phyloP scores from a whole-genome alignment of 106 monocot species.

The Cymbidium sinense region DNA sequence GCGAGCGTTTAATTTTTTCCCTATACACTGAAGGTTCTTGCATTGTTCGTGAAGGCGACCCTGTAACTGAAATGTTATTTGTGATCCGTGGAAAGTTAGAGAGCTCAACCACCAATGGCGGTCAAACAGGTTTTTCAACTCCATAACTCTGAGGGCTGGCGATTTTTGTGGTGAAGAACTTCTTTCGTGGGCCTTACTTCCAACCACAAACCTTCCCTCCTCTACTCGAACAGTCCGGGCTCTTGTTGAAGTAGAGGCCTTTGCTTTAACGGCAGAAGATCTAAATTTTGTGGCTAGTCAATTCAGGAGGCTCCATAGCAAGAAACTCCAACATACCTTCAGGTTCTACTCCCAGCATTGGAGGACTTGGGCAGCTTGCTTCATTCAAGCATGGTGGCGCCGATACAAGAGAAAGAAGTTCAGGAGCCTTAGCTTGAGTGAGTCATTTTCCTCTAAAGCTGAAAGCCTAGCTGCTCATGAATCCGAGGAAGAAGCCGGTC shows the following conservation, averaged over 20 bases:
- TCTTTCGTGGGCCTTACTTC: constrained; percentile 72
- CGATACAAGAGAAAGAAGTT: constrained; percentile 55
- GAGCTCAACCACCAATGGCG: constrained; percentile 81
- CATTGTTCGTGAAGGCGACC: constrained; percentile 79
- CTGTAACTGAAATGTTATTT: constrained; percentile 85
- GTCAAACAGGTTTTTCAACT: constrained; percentile 77
- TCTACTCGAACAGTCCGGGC: constrained; percentile 69
- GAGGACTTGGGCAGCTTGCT: constrained; percentile 82
- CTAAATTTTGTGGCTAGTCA: constrained; percentile 84
- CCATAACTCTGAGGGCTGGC: constrained; percentile 57
- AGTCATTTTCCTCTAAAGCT: constrained; percentile 32
- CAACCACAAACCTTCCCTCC: constrained; percentile 50
- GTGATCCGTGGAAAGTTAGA: constrained; percentile 71
- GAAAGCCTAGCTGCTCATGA: constrained; percentile 21
- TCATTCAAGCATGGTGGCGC: constrained; percentile 79
- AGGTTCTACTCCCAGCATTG: constrained; percentile 84
- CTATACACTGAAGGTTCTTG: constrained; percentile 62
- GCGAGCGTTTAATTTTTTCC: constrained; percentile 67
- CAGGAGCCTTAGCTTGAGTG: constrained; percentile 38
- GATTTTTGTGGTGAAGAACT: constrained; percentile 92
- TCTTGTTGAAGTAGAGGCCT: constrained; percentile 79
- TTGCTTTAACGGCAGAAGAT: constrained; percentile 76
- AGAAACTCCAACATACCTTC: constrained; percentile 86
- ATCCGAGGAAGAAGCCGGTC: constrained; percentile 12
- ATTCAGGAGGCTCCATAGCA: constrained; percentile 74